Conservation (phyloP, 352 stramenopile species). For the Peronosclerospora sorghi region DNA sequence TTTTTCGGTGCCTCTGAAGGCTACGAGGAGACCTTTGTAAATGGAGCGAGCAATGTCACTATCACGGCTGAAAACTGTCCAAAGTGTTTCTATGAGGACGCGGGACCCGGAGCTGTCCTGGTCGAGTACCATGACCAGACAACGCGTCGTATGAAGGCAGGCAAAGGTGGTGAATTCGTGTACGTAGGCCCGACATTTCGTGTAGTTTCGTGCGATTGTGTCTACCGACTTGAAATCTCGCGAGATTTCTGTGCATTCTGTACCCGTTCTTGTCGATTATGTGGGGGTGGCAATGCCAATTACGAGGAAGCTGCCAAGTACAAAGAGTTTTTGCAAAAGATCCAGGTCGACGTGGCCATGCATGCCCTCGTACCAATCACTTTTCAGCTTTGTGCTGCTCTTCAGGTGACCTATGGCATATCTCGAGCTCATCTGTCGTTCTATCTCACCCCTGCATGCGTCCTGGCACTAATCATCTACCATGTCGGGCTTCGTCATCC, state of each 20-base stretch:
- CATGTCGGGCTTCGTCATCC: conserved; percentile 37
- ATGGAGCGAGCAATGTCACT: conserved; percentile 15
- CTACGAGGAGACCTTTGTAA: conserved; percentile 33
- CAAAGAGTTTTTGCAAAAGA: conserved; percentile 61
- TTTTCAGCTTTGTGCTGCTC: conserved; percentile 33
- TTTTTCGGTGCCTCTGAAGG: conserved; percentile 53
- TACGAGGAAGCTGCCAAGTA: conserved; percentile 65
- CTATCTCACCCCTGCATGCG: conserved; percentile 32
- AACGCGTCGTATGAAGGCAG: conserved; percentile 32
- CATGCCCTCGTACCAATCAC: conserved; percentile 44
- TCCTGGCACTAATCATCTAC: conserved; percentile 40
- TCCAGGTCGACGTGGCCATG: conserved; percentile 37
- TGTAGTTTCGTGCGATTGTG: conserved; percentile 77
- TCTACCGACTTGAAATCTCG: conserved; percentile 51
- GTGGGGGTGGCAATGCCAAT: conserved; percentile 67
- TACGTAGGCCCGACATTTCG: conserved; percentile 65
- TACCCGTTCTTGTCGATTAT: conserved; percentile 53
- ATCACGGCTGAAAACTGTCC: conserved; percentile 75
- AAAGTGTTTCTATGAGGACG: conserved; percentile 75
- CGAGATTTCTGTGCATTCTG: conserved; percentile 72
- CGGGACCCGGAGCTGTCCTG: conserved; percentile 55
- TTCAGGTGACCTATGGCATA: conserved; percentile 35
- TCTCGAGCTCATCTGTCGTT: conserved; percentile 41
- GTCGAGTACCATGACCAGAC: conserved; percentile 45
- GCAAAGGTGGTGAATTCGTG: conserved; percentile 39